Evolutionary conservation across 805 yeast genomes (phyloP), one percentile per base, ranked within the genome.

Genomic region (Priceomyces carsonii): DNA sequence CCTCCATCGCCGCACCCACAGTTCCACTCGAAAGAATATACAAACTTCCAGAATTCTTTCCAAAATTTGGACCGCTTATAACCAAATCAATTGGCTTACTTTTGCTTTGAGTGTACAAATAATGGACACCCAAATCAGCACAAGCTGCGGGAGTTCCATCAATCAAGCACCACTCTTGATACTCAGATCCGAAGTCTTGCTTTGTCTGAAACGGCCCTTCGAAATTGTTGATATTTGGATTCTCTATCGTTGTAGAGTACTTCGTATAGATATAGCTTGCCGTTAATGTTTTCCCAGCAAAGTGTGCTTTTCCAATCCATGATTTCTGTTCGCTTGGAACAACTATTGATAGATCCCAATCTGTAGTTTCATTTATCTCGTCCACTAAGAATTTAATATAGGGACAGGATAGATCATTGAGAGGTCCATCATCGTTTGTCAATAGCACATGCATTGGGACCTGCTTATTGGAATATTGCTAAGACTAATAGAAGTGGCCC

Each of bases 241-340:
- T 46, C 39, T 71, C 80, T 13, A 61, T 54, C 10, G 68, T 57
- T 1, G 77, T 69, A 23, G 65, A 56, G 22, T 47, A 40, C 33
- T 53, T 40, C 13, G 85, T 73, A 50, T 85, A 85, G n/a, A 83
- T 68, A 53, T 78, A 85, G 2, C 76, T 67, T 1, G 84, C 76
- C 2, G 77, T 63, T 26, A 84, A 65, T 18, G 77, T 73, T 43
- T 75, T 73, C 5, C 88, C 91, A 0, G 95, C 95, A 51, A 93
- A 80, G 66, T 90, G 97, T 5, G 99, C 98, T 59, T 93, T 93
- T 23, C 96, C 96, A 38, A 89, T 91, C 99, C 99, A 93, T 9
- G 97, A 90, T 48, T 93, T 69, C 50, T 77, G 82, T 38, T 87
- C 95, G 35, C 80, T 75, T 8, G 99, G 99, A 3, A 93, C 82